A percentile compares a stretch with the other conserved stretches of the same genome.
phyloP scores from a whole-genome alignment of 2,329 filamentous ascomycete species.

The Scedosporium minutisporum region DNA sequence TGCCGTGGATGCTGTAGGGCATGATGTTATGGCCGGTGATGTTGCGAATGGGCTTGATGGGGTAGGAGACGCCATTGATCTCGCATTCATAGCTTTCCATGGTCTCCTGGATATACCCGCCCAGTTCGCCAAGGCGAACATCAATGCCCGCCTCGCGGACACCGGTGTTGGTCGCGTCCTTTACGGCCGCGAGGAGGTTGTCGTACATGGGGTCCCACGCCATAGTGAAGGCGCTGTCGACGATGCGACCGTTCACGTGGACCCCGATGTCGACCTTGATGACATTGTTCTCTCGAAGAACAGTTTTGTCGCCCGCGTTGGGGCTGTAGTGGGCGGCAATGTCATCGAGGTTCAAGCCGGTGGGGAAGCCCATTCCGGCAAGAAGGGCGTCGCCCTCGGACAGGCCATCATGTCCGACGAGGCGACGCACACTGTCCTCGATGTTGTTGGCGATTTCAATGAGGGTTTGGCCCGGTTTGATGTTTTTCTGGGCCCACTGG shows the following conservation, averaged over 20 bases:
- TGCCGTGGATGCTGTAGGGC: conserved; percentile 82
- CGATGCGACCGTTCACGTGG: conserved; percentile 69
- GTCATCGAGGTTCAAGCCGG: conserved; percentile 73
- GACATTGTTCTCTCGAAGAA: conserved; percentile 63
- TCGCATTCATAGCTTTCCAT: conserved; percentile 93
- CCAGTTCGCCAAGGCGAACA: conserved; percentile 77
- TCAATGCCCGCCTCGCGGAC: conserved; percentile 82
- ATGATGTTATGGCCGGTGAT: conserved; percentile 85
- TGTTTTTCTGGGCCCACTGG: conserved; percentile 69
- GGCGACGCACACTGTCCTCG: conserved; percentile 67
- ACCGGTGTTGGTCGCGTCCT: conserved; percentile 74
- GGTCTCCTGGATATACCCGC: conserved; percentile 73
- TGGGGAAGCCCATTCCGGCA: conserved; percentile 80
- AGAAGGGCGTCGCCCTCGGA: conserved; percentile 69
- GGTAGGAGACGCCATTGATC: conserved; percentile 67
- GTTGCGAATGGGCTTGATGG: conserved; percentile 78
- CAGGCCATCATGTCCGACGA: conserved; percentile 68
- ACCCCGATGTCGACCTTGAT: conserved; percentile 78
- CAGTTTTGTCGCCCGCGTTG: conserved; percentile 73
- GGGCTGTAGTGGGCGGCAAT: conserved; percentile 81
- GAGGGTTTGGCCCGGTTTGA: conserved; percentile 71
- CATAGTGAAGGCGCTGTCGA: conserved; percentile 72
- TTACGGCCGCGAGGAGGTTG: conserved; percentile 61
- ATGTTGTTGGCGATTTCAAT: conserved; percentile 82
- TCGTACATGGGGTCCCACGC: conserved; percentile 67